Percentiles rank a stretch among this genome's conserved stretches.
phyloP scores from a whole-genome alignment of 176 grass and related monocot species.

The Carex scoparia region DNA sequence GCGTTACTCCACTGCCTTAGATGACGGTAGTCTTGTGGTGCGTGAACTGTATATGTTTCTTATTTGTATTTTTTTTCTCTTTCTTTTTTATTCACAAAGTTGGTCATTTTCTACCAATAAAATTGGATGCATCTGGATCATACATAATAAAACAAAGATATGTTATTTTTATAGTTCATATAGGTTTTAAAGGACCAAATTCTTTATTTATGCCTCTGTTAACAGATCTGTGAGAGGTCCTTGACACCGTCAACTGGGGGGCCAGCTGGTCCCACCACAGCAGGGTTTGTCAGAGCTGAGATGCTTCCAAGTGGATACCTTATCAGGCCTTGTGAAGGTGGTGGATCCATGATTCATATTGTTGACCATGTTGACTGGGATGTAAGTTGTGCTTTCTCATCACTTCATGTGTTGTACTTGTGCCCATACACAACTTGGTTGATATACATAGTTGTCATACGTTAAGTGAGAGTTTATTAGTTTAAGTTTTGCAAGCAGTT shows the following conservation, averaged over 20 bases:
- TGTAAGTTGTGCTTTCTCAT: constrained; percentile 36
- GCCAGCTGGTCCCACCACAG: constrained; percentile 61
- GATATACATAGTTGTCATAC: not conserved
- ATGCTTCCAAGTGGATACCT: constrained; percentile 91
- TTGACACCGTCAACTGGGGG: constrained; percentile 61
- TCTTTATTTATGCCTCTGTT: not conserved
- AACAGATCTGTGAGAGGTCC: constrained; percentile 82
- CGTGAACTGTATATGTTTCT: constrained; percentile 23
- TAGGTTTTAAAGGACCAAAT: not conserved
- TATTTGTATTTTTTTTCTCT: not conserved
- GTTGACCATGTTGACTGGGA: constrained; percentile 90
- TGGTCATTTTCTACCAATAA: not conserved
- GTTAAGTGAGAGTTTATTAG: not conserved
- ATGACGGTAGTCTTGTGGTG: constrained; percentile 91
- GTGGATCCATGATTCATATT: constrained; percentile 80
- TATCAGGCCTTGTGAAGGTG: constrained; percentile 79
- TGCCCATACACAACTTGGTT: not conserved
- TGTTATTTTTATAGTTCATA: not conserved
- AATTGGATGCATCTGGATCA: not conserved
- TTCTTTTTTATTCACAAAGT: constrained; percentile 2
- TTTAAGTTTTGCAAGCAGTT: not conserved
- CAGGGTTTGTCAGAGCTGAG: constrained; percentile 80
- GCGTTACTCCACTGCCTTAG: constrained; percentile 77
- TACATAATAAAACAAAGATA: not conserved
- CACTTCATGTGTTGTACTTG: not conserved